Evolutionary conservation across 169 alveolate genomes (phyloP).

Genomic region (Plasmodium ovale): DNA sequence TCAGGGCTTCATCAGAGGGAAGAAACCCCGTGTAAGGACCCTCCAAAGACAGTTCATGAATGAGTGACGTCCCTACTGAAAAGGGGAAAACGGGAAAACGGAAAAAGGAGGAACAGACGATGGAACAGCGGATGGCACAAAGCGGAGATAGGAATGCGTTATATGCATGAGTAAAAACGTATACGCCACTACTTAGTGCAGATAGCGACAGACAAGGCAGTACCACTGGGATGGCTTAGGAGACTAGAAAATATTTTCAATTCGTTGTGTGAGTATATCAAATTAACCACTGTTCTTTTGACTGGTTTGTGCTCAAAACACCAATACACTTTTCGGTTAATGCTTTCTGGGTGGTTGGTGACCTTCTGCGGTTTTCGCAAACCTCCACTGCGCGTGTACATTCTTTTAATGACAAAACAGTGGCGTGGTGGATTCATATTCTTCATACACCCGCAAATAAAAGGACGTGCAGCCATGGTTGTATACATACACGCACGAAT

Average conservation of each 20-base stretch:
- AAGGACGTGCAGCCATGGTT: too few species aligned
- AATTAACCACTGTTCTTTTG: conserved; percentile 81
- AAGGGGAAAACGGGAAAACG: background rate
- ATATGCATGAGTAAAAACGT: too few species aligned
- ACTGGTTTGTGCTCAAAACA: conserved; percentile 82
- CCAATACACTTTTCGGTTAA: conserved; percentile 85
- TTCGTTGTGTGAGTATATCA: conserved; percentile 74
- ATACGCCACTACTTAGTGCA: too few species aligned
- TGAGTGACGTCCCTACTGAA: conserved; percentile 77
- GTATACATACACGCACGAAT: too few species aligned
- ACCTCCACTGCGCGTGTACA: conserved; percentile 74
- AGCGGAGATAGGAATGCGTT: conserved; percentile 15
- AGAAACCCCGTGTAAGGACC: conserved; percentile 88
- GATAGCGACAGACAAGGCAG: background rate
- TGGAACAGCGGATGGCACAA: conserved; percentile 20
- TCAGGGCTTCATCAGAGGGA: conserved; percentile 81
- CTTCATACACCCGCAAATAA: background rate
- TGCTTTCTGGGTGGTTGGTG: conserved; percentile 85
- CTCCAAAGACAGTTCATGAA: conserved; percentile 84
- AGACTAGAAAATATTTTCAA: conserved; percentile 41
- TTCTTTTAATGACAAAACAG: conserved; percentile 39
- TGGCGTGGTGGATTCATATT: conserved; percentile 29
- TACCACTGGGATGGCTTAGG: conserved; percentile 61
- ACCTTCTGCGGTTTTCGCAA: conserved; percentile 76
- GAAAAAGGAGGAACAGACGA: background rate